A percentile compares a stretch with the other conserved stretches of the same genome.
Conservation (phyloP, 306 rosid species). For the Lablab purpureus region DNA sequence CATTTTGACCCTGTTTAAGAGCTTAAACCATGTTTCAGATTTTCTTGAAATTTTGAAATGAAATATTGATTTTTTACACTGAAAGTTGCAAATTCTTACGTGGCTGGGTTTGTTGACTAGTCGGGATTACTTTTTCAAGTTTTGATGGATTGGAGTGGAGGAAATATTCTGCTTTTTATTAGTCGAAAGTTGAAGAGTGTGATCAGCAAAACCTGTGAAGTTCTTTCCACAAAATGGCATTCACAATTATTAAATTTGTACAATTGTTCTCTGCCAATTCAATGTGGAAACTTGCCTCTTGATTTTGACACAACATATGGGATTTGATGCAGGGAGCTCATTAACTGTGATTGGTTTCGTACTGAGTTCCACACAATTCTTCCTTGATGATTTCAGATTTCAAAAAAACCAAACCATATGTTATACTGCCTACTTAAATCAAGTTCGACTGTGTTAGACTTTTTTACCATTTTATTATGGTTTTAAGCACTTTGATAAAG, state of each 20-base stretch:
- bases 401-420: background rate
- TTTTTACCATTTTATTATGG: background rate
- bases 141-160: background rate
- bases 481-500: background rate
- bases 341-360: background rate
- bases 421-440: background rate
- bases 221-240: background rate
- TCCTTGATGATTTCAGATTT: background rate
- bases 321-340: background rate
- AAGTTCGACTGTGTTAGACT: background rate
- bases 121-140: background rate
- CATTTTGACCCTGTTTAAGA: background rate
- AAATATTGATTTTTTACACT: background rate
- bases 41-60: constrained; percentile 5
- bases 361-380: background rate
- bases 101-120: background rate
- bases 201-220: background rate
- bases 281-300: background rate
- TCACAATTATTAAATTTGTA: background rate
- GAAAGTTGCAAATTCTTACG: background rate
- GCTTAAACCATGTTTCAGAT: background rate
- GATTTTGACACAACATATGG: background rate
- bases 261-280: background rate
- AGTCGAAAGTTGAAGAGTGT: background rate
- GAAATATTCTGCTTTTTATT: background rate